Base-by-base conservation (phyloP, 345 rosid species). In the Pistacia vera region DNA sequence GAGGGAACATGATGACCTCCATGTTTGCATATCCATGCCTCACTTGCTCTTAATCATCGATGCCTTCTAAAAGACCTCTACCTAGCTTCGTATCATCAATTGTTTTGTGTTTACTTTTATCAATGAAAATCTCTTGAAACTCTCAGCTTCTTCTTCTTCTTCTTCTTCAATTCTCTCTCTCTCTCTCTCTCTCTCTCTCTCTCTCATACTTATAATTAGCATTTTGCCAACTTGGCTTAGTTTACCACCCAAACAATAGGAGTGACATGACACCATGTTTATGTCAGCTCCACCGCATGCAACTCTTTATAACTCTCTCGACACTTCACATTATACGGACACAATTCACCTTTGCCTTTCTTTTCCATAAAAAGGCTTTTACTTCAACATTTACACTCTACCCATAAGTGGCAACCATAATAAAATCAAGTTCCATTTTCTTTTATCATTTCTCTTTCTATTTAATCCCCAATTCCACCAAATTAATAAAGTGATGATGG, bases 1-100 rank as follows among this genome's bases (percentile, higher is more conserved):
- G 91, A 88, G 90, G 93, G 87, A 81, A 86, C 97, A 91, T 89
- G 89, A 91, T 91, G 91, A 85, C 89, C 81, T 86, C 95, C 95
- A 85, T 87, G 84, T 75, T 85, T 82, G 75, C 89, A 81, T 73
- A 69, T 81, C 70, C 88, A 85, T 88, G 90, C 93, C 81, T 84
- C 70, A 83, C 81, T 75, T 74, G 46, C 25, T 62, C 78, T 54
- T 71, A 83, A 79, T 75, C 78, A 78, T 79, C 80, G 85, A 75
- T 80, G 82, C 75, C 74, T 68, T 60, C n/a, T 22, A 63, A 77
- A 75, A 72, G 66, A 56, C 14, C 18, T 14, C 28, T 7, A 38
- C n/a, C n/a, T 66, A 30, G 55, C 80, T 77, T 75, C 63, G 56
- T 82, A 70, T 41, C 46, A 41, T 41, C 46, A 41, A 41, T 41